phyloP scores from a whole-genome alignment of 352 stramenopile genomes.

The Plasmopara muralis region DNA sequence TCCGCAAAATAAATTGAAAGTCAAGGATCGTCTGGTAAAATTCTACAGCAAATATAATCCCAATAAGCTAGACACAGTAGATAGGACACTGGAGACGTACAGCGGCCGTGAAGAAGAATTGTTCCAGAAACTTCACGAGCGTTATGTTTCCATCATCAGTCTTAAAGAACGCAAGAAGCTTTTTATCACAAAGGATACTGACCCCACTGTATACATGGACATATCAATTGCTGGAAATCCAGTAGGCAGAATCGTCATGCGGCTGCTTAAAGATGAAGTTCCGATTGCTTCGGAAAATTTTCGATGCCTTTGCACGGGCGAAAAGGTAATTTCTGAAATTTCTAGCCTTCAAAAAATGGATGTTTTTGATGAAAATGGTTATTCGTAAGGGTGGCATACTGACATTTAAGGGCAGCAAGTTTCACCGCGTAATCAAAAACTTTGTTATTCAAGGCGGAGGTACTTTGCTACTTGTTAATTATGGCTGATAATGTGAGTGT shows the following conservation, averaged over 20 bases:
- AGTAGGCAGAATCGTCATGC: slow-evolving; percentile 90
- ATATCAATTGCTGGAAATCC: slow-evolving; percentile 79
- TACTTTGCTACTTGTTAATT: slow-evolving; percentile 8
- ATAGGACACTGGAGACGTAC: slow-evolving; percentile 51
- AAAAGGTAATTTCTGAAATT: slow-evolving; percentile 43
- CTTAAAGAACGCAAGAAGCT: slow-evolving; percentile 43
- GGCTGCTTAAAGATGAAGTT: slow-evolving; percentile 90
- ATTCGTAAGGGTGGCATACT: slow-evolving; percentile 26
- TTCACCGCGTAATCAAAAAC: slow-evolving; percentile 91
- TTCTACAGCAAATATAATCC: slow-evolving; percentile 77
- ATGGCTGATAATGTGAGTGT: not conserved
- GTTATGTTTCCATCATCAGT: slow-evolving; percentile 37
- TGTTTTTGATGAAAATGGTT: not conserved
- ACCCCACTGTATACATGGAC: slow-evolving; percentile 95
- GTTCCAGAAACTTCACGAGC: slow-evolving; percentile 59
- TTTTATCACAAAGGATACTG: slow-evolving; percentile 37
- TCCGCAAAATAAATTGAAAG: slow-evolving; percentile 3
- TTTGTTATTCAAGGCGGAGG: slow-evolving; percentile 87
- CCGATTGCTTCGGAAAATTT: slow-evolving; percentile 97
- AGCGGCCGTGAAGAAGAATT: slow-evolving; percentile 56
- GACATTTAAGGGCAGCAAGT: slow-evolving; percentile 84
- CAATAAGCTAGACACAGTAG: slow-evolving; percentile 38
- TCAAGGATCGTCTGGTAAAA: slow-evolving; percentile 35
- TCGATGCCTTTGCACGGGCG: slow-evolving; percentile 64
- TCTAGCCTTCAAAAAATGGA: too few species aligned